phyloP scores from a whole-genome alignment of 768 basidiomycete genomes.

The Tylopilus balloui region DNA sequence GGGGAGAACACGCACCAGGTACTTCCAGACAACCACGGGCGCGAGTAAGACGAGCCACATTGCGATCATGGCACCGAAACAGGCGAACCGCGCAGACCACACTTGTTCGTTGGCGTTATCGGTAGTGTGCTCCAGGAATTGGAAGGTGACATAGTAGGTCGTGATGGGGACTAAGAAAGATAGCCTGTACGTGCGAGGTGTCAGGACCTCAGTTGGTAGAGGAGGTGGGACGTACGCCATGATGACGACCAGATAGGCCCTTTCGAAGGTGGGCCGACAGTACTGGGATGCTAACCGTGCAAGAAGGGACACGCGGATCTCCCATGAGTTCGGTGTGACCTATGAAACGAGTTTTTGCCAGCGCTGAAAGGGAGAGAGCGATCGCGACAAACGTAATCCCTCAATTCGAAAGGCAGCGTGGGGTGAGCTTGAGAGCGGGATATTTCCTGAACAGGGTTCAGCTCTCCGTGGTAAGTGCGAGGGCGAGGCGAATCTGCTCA shows the following conservation, averaged over 20 bases:
- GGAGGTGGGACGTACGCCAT: conserved; percentile 34
- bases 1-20: conserved; percentile 28
- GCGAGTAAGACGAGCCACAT: conserved; percentile 35
- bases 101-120: conserved; percentile 15
- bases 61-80: conserved; percentile 37
- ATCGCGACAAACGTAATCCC: conserved; percentile 31
- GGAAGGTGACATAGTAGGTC: conserved; percentile 34
- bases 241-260: conserved; percentile 36
- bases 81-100: conserved; percentile 35
- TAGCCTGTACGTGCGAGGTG: conserved; percentile 25
- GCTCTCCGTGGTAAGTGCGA: neutral
- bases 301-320: conserved; percentile 37
- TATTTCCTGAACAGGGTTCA: conserved; percentile 29
- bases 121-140: conserved; percentile 6
- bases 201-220: neutral
- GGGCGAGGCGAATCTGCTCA: conserved; percentile 8
- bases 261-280: conserved; percentile 43
- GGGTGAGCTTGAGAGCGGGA: conserved; percentile 29
- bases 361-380: neutral
- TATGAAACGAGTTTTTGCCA: conserved; percentile 13
- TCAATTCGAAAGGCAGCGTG: conserved; percentile 36
- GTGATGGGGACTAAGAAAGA: conserved; percentile 38
- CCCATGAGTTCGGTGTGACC: conserved; percentile 45
- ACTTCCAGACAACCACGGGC: conserved; percentile 48
- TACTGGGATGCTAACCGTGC: conserved; percentile 36